These are phyloP conservation scores for Choanephora cucurbitarum DNA, from an alignment of 371 early-diverging fungal species.

Conservation along the genomic window DNA sequence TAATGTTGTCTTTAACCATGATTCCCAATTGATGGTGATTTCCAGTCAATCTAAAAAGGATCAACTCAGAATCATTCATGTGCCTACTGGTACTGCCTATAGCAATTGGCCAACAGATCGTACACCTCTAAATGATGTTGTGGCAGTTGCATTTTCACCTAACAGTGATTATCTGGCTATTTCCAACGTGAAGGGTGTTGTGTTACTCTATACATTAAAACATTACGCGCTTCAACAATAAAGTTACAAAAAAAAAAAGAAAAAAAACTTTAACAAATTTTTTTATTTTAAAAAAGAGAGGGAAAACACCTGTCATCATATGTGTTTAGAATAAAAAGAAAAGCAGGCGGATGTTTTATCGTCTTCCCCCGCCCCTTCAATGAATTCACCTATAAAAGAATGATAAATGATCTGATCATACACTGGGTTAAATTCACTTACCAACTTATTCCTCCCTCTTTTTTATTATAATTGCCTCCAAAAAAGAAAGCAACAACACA, in stretches of 20 bases:
- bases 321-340: too few species aligned
- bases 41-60: slow-evolving; percentile 71
- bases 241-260: too few species aligned
- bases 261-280: too few species aligned
- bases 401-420: too few species aligned
- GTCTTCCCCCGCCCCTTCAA: background rate
- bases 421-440: too few species aligned
- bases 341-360: too few species aligned
- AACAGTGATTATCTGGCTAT: slow-evolving; percentile 87
- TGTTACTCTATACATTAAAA: slow-evolving; percentile 78
- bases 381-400: too few species aligned
- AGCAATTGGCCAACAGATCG: slow-evolving; percentile 88
- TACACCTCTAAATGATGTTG: slow-evolving; percentile 82
- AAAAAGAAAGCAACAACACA: too few species aligned
- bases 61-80: slow-evolving; percentile 77
- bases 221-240: slow-evolving; percentile 55
- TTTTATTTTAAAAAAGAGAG: too few species aligned
- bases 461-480: too few species aligned
- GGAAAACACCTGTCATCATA: too few species aligned
- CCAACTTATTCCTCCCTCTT: too few species aligned
- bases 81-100: slow-evolving; percentile 78
- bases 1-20: slow-evolving; percentile 77
- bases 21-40: slow-evolving; percentile 81
- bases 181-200: slow-evolving; percentile 87
- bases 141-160: slow-evolving; percentile 80